Evolutionary conservation across 2,329 filamentous ascomycete species (phyloP).

Genomic region (Colletotrichum costaricense): DNA sequence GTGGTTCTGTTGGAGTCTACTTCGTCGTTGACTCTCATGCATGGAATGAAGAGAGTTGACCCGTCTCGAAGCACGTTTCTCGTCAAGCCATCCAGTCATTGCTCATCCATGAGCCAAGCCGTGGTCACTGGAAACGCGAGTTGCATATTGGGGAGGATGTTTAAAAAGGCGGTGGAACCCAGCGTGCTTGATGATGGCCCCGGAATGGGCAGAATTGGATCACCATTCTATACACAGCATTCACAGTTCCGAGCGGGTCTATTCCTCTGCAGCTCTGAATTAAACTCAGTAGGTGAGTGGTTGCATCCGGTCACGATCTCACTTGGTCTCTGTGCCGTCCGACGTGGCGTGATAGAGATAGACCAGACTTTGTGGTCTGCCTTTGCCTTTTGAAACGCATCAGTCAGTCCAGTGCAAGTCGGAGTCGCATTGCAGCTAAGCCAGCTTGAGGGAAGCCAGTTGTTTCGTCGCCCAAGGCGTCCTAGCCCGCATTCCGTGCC

Average conservation of each 20-base stretch:
- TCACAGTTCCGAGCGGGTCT: background rate
- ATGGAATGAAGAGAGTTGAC: background rate
- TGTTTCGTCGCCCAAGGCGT: conserved; percentile 3
- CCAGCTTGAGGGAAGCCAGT: background rate
- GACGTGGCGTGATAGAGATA: conserved; percentile 21
- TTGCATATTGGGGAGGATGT: background rate
- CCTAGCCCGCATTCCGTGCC: background rate
- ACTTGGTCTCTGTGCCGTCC: background rate
- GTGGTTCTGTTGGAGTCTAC: background rate
- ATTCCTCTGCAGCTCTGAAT: background rate
- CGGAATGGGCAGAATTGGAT: conserved; percentile 6
- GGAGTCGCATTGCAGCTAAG: conserved; percentile 24
- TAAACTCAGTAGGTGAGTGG: background rate
- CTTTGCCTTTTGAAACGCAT: background rate
- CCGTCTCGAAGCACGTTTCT: background rate
- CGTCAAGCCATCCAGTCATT: background rate
- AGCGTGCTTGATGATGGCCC: background rate
- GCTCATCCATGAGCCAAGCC: background rate
- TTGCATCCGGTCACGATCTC: background rate
- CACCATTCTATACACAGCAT: background rate
- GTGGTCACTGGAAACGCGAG: background rate
- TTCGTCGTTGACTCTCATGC: conserved; percentile 7
- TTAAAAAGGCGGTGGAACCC: conserved; percentile 17
- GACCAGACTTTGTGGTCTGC: background rate
- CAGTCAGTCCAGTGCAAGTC: conserved; percentile 1